Evolutionary conservation across 2,329 filamentous ascomycete species (phyloP).

Genomic region (Aspergillus caelatus): DNA sequence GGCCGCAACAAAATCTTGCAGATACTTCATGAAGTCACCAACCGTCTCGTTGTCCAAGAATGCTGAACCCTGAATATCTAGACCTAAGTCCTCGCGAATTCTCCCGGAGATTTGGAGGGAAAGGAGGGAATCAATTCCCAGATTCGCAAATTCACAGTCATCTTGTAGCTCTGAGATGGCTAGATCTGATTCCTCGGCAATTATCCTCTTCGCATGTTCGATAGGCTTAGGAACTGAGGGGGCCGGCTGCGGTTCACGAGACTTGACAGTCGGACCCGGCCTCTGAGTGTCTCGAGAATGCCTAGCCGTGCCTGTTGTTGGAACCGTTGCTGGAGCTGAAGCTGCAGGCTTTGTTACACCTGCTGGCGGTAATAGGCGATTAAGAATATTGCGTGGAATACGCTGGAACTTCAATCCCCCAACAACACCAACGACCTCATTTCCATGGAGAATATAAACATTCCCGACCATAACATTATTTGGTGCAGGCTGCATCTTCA

Average conservation of each 20-base stretch:
- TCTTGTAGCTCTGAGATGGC: constrained; percentile 32
- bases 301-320: background rate
- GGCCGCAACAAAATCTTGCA: background rate
- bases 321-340: background rate
- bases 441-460: background rate
- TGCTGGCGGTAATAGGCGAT: background rate
- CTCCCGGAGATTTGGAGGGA: constrained; percentile 37
- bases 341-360: background rate
- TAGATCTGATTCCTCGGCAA: constrained; percentile 34
- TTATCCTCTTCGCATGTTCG: background rate
- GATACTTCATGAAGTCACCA: background rate
- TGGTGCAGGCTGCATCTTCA: background rate
- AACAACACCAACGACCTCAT: background rate
- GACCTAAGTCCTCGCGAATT: constrained; percentile 46
- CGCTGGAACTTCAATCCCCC: background rate
- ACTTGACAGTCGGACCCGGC: background rate
- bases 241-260: background rate
- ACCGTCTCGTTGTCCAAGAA: constrained; percentile 59
- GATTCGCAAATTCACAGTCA: constrained; percentile 29
- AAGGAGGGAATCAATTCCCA: constrained; percentile 42
- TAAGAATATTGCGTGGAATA: background rate
- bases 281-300: background rate
- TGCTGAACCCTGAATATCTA: constrained; percentile 58
- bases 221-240: background rate
- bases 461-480: background rate